These are phyloP conservation scores for Paramecium caudatum DNA, from an alignment of 73 alveolate genomes.

Conservation along the genomic window DNA sequence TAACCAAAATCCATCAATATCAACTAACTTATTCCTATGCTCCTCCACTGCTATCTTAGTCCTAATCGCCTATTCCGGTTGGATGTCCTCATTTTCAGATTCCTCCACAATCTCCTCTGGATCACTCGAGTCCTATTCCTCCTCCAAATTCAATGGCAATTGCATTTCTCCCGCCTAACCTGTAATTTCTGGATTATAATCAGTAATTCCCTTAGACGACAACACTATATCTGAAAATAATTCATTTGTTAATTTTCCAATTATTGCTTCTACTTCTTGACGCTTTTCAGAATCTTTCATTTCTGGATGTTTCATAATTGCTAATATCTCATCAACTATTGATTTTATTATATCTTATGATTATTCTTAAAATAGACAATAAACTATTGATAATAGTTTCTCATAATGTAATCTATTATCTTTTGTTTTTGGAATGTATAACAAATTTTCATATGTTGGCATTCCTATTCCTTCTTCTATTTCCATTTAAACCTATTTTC, in stretches of 20 bases:
- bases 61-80: background rate
- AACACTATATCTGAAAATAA: slow-evolving; percentile 51
- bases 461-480: slow-evolving; percentile 65
- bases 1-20: slow-evolving; percentile 56
- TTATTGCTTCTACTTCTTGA: slow-evolving; percentile 86
- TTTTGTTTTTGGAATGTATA: slow-evolving; percentile 94
- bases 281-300: slow-evolving; percentile 88
- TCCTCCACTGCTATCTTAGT: background rate
- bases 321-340: slow-evolving; percentile 92
- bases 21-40: slow-evolving; percentile 9
- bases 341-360: slow-evolving; percentile 86
- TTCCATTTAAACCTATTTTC: slow-evolving; percentile 66
- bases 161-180: slow-evolving; percentile 4
- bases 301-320: slow-evolving; percentile 86
- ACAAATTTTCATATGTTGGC: slow-evolving; percentile 77
- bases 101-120: slow-evolving; percentile 12
- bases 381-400: slow-evolving; percentile 82
- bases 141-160: slow-evolving; percentile 63
- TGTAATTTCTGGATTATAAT: slow-evolving; percentile 13
- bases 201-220: slow-evolving; percentile 18
- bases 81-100: background rate
- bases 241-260: slow-evolving; percentile 82
- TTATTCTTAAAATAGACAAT: slow-evolving; percentile 88
- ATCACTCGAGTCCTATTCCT: slow-evolving; percentile 70
- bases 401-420: slow-evolving; percentile 93